Conservation (phyloP, 2,329 filamentous ascomycete species). For the Xylariaceae sp. region DNA sequence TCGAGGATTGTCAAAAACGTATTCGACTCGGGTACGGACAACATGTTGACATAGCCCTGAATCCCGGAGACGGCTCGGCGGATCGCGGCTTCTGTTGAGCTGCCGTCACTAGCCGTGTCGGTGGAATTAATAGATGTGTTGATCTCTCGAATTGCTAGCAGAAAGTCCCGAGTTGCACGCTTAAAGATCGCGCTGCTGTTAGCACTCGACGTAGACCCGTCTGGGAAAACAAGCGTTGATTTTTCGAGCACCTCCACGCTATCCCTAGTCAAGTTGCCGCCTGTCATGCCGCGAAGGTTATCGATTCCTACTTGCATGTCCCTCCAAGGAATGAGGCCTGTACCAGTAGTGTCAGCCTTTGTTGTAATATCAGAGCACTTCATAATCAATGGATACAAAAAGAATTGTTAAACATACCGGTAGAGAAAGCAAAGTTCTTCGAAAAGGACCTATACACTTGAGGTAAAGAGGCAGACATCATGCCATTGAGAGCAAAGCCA, state of each 20-base stretch:
- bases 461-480: constrained; percentile 89
- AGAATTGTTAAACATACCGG: constrained; percentile 26
- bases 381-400: too few relatives aligned
- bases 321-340: constrained; percentile 77
- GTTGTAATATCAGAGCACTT: too few relatives aligned
- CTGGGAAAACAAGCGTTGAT: constrained; percentile 68
- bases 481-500: constrained; percentile 90
- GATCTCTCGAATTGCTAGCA: constrained; percentile 53
- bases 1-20: constrained; percentile 95
- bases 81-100: constrained; percentile 32
- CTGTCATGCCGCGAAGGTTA: constrained; percentile 73
- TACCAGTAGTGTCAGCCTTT: too few relatives aligned
- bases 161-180: constrained; percentile 51
- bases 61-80: constrained; percentile 67
- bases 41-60: constrained; percentile 76
- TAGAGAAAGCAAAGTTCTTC: constrained; percentile 92
- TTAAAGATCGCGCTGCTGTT: constrained; percentile 45
- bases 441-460: constrained; percentile 84
- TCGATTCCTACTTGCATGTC: constrained; percentile 80
- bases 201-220: constrained; percentile 50
- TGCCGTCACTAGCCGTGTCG: constrained; percentile 24
- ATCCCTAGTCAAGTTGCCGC: constrained; percentile 80
- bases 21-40: constrained; percentile 82
- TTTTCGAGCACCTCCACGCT: constrained; percentile 74
- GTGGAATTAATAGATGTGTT: constrained; percentile 45